Conservation (phyloP, 192 early-diverging fungal species). For the Kickxella alabastrina region DNA sequence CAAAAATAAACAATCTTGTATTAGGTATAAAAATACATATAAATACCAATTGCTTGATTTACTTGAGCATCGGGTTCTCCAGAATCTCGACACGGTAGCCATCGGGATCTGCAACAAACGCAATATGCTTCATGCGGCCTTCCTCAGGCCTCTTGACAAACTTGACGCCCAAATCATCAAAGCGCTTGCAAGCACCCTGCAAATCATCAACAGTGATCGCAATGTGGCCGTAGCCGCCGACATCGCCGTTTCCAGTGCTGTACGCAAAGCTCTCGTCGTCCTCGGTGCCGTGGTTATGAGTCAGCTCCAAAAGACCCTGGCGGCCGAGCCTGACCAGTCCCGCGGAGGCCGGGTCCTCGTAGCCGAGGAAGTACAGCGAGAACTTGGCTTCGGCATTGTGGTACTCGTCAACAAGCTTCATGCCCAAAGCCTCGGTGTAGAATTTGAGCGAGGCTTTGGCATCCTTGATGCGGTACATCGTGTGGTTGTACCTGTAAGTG, state of each 20-base stretch:
- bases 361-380: conserved; percentile 76
- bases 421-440: conserved; percentile 72
- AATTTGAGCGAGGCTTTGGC: conserved; percentile 70
- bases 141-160: conserved; percentile 73
- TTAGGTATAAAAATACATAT: no score
- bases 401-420: conserved; percentile 55
- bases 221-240: conserved; percentile 79
- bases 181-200: conserved; percentile 70
- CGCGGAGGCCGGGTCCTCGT: conserved; percentile 49
- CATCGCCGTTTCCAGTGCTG: conserved; percentile 67
- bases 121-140: conserved; percentile 79
- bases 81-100: conserved; percentile 75
- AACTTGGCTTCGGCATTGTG: conserved; percentile 45
- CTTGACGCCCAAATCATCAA: conserved; percentile 65
- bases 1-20: no score
- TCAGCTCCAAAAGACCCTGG: conserved; percentile 77
- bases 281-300: conserved; percentile 84
- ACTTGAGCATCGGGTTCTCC: conserved; percentile 46
- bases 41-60: no score
- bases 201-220: conserved; percentile 77
- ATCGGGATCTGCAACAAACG: conserved; percentile 81
- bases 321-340: conserved; percentile 55
- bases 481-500: conserved; percentile 68
- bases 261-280: conserved; percentile 60
- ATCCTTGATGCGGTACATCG: conserved; percentile 84